Evolutionary conservation across 148 eudicot genomes (phyloP), one percentile per base, ranked within the genome.

Genomic region (Limonium bicolor): DNA sequence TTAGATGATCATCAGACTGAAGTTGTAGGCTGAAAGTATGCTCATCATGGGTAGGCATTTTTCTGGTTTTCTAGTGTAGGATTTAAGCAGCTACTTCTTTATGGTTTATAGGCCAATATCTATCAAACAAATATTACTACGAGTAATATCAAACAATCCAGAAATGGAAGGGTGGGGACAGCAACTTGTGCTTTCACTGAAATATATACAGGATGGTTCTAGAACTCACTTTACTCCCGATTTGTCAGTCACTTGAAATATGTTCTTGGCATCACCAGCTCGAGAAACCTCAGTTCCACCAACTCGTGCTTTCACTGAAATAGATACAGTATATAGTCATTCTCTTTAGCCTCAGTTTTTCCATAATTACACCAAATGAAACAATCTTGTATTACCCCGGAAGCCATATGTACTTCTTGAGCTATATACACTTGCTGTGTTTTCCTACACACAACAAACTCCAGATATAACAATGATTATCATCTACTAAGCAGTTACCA

Each of bases 281-380:
- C 60, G 73, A 21, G 79, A 50, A 20, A 51, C 49, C 27, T 58
- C 34, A 45, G 67, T 56, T 37, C 58, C 61, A 32, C 61, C 58
- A 48, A 63, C 59, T 50, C 68, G 76, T 17, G 74, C 48, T 64
- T 74, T 87, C 36, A 74, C 94, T 76, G 66, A 40, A 50, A 36
- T 17, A 27, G 35, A 51, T 12, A 32, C 40, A 40, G 47, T 58
- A 39, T 26, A 55, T 21, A 36, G 26, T 5, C 16, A 54, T 7
- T 12, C 8, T 28, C 7, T 15, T 13, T 17, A 16, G 4, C 34
- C 14, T 43, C 11, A 25, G 14, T 2, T 48, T 34, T 12, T 18
- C 14, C 41, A 22, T 5, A 32, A 32, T 16, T 22, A 7, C 19
- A 9, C 18, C 10, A 16, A 4, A 13, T 19, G 25, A 16, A 26